Conservation (phyloP, 163 green algal species). For the Chloromonas sp. region DNA sequence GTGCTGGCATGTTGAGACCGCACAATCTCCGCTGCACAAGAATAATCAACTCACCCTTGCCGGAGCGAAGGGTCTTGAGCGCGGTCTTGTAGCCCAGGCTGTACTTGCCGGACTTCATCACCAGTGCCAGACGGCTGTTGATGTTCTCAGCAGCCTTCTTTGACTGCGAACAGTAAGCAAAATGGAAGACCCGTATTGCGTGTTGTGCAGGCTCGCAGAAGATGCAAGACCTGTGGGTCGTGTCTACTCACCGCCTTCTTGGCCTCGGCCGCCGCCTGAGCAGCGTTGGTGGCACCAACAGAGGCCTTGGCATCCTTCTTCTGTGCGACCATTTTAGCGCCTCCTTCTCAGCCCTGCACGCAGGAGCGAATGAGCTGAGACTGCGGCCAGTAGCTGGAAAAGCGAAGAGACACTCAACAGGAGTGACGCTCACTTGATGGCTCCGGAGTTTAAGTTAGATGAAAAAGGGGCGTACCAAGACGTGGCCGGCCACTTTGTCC, state of each 20-base stretch:
- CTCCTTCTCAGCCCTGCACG: slow-evolving; percentile 1
- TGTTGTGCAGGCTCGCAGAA: too few species aligned
- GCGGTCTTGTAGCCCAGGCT: slow-evolving; percentile 98
- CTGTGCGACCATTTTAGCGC: not conserved
- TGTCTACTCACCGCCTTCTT: not conserved
- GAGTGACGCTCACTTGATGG: too few species aligned
- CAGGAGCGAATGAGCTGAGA: too few species aligned
- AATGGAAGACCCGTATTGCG: too few species aligned
- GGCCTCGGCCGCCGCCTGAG: slow-evolving; percentile 3
- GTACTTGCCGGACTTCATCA: slow-evolving; percentile 99
- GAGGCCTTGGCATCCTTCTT: not conserved
- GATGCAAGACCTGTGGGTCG: too few species aligned
- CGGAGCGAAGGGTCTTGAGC: slow-evolving; percentile 91
- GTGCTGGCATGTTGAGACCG: not conserved
- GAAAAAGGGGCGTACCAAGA: too few species aligned
- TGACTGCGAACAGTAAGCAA: not conserved
- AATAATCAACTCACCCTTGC: slow-evolving; percentile 67
- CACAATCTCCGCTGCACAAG: not conserved
- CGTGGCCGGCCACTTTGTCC: too few species aligned
- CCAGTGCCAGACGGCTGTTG: slow-evolving; percentile 90
- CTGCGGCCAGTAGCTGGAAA: too few species aligned
- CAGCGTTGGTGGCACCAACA: not conserved
- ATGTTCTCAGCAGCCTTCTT: slow-evolving; percentile 94
- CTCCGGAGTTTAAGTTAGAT: too few species aligned
- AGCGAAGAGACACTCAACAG: too few species aligned